A percentile compares a stretch with the other conserved stretches of the same genome.
These are phyloP conservation scores for Cyclotella sp. DNA, from an alignment of 108 stramenopile genomes.

Conservation along the genomic window DNA sequence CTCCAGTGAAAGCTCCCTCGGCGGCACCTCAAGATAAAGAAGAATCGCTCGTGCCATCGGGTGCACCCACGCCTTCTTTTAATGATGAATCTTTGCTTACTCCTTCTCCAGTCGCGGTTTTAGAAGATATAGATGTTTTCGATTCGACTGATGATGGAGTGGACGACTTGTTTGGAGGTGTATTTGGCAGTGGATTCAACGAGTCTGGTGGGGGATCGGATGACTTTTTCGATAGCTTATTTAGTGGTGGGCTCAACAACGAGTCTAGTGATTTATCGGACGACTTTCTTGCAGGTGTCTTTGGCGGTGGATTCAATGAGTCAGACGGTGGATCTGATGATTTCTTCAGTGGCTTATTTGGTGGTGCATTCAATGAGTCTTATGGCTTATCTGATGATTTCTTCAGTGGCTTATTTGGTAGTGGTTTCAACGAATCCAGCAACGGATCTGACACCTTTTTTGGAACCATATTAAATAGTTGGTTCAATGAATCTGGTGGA, in stretches of 20 bases:
- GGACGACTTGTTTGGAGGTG: neutral
- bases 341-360: neutral
- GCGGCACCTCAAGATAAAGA: no score
- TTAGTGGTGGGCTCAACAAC: neutral
- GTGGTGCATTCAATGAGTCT: neutral
- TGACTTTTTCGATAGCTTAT: neutral
- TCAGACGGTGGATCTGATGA: neutral
- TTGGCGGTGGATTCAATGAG: neutral
- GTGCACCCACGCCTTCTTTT: no score
- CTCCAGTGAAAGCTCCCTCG: no score
- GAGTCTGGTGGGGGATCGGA: neutral
- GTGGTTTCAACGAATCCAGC: neutral
- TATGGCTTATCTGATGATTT: neutral
- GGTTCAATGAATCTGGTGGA: neutral
- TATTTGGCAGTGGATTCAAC: constrained; percentile 3
- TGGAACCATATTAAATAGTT: neutral
- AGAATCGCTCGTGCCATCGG: no score
- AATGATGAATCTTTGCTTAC: neutral
- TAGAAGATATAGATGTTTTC: neutral
- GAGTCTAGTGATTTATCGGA: neutral
- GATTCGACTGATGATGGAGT: neutral
- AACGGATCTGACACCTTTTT: constrained; percentile 1
- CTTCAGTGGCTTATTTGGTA: neutral
- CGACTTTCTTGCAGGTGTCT: constrained; percentile 12
- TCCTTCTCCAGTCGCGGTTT: neutral